Conservation (phyloP, 129 eudicot species). For the Arctium lappa region DNA sequence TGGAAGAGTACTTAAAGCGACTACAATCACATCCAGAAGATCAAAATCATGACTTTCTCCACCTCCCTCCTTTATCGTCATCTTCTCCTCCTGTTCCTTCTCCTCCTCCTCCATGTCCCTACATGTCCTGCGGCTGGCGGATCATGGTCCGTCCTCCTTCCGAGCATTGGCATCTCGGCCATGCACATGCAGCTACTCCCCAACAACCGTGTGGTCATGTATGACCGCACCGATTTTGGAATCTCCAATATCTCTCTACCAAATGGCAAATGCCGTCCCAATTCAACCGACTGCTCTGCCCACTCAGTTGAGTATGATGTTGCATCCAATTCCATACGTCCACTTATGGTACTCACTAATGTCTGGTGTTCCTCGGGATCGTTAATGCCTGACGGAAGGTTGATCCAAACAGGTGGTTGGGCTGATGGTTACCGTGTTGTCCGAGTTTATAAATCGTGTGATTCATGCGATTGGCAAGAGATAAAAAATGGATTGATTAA, state of each 20-base stretch:
- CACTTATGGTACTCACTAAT: constrained; percentile 63
- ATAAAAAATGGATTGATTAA: constrained; percentile 18
- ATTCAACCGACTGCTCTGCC: constrained; percentile 71
- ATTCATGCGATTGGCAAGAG: constrained; percentile 68
- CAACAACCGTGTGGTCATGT: constrained; percentile 58
- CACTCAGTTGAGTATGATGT: constrained; percentile 74
- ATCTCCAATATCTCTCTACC: constrained; percentile 67
- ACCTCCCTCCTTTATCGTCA: not conserved
- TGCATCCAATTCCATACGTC: constrained; percentile 44
- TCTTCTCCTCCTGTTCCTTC: not conserved
- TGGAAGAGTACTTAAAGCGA: not conserved
- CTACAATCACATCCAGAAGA: not conserved
- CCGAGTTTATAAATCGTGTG: constrained; percentile 39
- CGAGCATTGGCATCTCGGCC: constrained; percentile 59
- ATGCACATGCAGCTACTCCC: constrained; percentile 87
- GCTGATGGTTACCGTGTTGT: constrained; percentile 61
- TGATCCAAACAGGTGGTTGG: constrained; percentile 74
- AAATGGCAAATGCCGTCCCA: constrained; percentile 42
- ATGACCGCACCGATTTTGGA: constrained; percentile 75
- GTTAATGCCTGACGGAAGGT: constrained; percentile 45
- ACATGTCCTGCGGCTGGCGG: constrained; percentile 35
- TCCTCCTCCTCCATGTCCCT: not conserved
- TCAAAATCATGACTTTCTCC: not conserved
- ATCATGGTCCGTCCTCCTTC: constrained; percentile 44
- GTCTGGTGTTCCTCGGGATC: constrained; percentile 90